These are phyloP conservation scores for Phytophthora hibernalis DNA, from an alignment of 352 stramenopile species.

Conservation along the genomic window DNA sequence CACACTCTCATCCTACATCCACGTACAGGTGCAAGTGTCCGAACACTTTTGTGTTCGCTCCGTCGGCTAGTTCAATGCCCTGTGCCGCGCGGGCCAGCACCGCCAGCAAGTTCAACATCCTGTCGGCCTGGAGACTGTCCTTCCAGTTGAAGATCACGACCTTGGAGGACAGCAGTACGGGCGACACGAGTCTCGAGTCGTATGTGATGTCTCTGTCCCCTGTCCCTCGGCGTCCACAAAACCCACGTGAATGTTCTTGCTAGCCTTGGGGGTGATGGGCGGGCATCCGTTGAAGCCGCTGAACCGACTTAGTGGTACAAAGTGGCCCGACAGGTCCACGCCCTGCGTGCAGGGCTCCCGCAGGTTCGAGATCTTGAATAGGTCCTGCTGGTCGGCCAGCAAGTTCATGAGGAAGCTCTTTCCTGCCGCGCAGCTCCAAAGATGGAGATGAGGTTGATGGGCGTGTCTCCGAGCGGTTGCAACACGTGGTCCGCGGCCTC, in stretches of 20 bases:
- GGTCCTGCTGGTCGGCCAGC: conserved; percentile 83
- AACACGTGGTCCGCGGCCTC: conserved; percentile 71
- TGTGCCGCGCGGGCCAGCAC: conserved; percentile 82
- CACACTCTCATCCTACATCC: background rate
- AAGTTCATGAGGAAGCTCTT: conserved; percentile 92
- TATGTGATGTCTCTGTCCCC: conserved; percentile 89
- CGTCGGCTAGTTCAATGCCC: conserved; percentile 80
- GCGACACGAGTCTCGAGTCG: conserved; percentile 84
- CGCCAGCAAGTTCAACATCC: conserved; percentile 86
- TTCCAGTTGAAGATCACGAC: conserved; percentile 93
- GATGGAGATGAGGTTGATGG: conserved; percentile 87
- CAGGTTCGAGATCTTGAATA: conserved; percentile 91
- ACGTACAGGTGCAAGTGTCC: conserved; percentile 89
- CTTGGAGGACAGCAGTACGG: conserved; percentile 85
- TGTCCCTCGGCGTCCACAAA: conserved; percentile 90
- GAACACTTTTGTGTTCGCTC: conserved; percentile 85
- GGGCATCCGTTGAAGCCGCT: conserved; percentile 77
- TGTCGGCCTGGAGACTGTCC: conserved; percentile 85
- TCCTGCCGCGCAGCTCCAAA: conserved; percentile 84
- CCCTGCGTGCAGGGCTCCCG: conserved; percentile 87
- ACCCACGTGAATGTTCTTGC: conserved; percentile 68
- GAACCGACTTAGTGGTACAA: conserved; percentile 73
- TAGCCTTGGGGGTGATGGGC: conserved; percentile 31
- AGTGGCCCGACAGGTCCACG: conserved; percentile 83
- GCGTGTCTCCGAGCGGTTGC: conserved; percentile 62